These are phyloP conservation scores for Gentiana macrophylla DNA, from an alignment of 257 asterid species.

Conservation along the genomic window DNA sequence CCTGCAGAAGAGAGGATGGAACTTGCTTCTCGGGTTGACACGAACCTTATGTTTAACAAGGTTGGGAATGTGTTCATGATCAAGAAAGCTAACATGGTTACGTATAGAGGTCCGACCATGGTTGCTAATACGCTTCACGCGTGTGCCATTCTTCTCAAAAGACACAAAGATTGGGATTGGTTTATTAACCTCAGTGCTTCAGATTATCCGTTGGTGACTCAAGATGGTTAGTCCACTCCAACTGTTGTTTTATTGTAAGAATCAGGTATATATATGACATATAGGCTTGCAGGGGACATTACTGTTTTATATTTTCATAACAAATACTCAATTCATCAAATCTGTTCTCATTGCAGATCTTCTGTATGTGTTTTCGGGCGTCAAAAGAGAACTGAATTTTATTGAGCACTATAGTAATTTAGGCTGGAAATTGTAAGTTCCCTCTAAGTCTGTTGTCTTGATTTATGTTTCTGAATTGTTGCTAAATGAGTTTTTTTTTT, in stretches of 20 bases:
- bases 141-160: conserved; percentile 80
- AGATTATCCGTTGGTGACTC: conserved; percentile 98
- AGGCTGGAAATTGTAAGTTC: conserved; percentile 43
- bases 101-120: conserved; percentile 96
- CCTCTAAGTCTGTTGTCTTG: conserved; percentile 4
- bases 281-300: neutral
- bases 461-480: neutral
- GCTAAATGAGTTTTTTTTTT: neutral
- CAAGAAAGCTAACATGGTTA: conserved; percentile 77
- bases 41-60: conserved; percentile 38
- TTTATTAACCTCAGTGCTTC: conserved; percentile 96
- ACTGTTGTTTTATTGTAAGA: neutral
- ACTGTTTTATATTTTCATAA: neutral
- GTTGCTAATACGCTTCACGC: conserved; percentile 93
- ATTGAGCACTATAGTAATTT: conserved; percentile 35
- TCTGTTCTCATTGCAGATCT: conserved; percentile 25
- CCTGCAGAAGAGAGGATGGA: conserved; percentile 68
- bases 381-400: conserved; percentile 32
- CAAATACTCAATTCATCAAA: neutral
- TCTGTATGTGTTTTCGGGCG: conserved; percentile 20
- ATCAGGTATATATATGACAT: neutral
- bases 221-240: conserved; percentile 53
- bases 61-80: conserved; percentile 69
- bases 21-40: conserved; percentile 44
- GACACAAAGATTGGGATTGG: conserved; percentile 85